A percentile compares a stretch with the other conserved stretches of the same genome.
Evolutionary conservation across 495 filamentous ascomycete genomes (phyloP).

Genomic region (Penicillium desertorum): DNA sequence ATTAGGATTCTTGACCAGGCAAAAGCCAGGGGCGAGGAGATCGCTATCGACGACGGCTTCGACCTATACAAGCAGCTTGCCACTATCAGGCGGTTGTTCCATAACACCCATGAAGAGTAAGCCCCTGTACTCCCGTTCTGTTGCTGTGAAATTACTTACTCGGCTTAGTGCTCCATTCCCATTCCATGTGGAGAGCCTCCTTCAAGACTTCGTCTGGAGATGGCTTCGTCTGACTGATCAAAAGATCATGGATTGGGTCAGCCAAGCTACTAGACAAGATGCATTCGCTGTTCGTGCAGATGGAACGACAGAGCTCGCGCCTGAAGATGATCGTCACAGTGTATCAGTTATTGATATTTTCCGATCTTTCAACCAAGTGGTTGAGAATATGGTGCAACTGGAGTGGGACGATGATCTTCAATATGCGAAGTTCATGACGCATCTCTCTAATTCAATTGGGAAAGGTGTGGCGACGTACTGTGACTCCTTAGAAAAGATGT

Average conservation of each 20-base stretch:
- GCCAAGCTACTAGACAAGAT: slow-evolving; percentile 87
- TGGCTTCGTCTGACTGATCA: slow-evolving; percentile 83
- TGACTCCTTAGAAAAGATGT: slow-evolving; percentile 82
- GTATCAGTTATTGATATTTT: slow-evolving; percentile 93
- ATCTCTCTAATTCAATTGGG: slow-evolving; percentile 84
- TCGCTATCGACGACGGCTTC: slow-evolving; percentile 88
- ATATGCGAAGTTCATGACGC: slow-evolving; percentile 95
- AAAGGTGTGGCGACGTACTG: slow-evolving; percentile 85
- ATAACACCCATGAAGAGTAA: slow-evolving; percentile 64
- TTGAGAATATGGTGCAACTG: slow-evolving; percentile 80
- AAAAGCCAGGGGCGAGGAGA: slow-evolving; percentile 66
- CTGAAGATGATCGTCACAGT: slow-evolving; percentile 86
- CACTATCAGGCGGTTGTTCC: slow-evolving; percentile 76
- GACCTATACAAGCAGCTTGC: slow-evolving; percentile 86
- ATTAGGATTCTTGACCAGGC: slow-evolving; percentile 71
- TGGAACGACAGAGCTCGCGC: slow-evolving; percentile 56
- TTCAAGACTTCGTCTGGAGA: slow-evolving; percentile 91
- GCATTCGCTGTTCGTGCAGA: slow-evolving; percentile 68
- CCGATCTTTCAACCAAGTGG: slow-evolving; percentile 83
- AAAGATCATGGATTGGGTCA: slow-evolving; percentile 81
- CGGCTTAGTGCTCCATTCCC: slow-evolving; percentile 58
- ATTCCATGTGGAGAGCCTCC: slow-evolving; percentile 79
- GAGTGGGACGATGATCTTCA: slow-evolving; percentile 93
- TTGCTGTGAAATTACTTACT: slow-evolving; percentile 6
- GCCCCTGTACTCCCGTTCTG: slow-evolving; percentile 11